These are phyloP conservation scores for Penicillium goetzii DNA, from an alignment of 495 filamentous ascomycete species.

Conservation along the genomic window DNA sequence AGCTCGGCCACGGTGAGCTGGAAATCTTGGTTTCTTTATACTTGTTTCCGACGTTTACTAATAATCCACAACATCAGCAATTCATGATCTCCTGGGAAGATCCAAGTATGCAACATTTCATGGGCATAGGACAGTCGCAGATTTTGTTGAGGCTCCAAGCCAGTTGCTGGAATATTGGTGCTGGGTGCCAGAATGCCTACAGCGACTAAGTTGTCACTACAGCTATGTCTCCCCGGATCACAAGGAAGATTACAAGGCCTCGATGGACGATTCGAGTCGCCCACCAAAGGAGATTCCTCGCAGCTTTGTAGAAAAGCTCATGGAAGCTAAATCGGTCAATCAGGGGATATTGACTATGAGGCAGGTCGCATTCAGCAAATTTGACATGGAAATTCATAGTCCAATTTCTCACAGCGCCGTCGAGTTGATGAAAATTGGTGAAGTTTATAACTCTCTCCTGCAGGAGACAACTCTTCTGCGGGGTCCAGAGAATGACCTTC, in stretches of 20 bases:
- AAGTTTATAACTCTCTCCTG: background rate
- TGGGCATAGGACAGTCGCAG: conserved; percentile 17
- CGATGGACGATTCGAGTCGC: background rate
- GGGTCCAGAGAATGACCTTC: background rate
- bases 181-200: conserved; percentile 17
- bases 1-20: conserved; percentile 18
- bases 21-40: background rate
- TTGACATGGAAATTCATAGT: background rate
- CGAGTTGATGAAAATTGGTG: background rate
- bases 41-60: background rate
- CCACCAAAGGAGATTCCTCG: background rate
- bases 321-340: background rate
- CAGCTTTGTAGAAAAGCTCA: background rate
- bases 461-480: background rate
- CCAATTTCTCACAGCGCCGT: background rate
- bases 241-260: background rate
- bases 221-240: background rate
- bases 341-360: background rate
- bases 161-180: conserved; percentile 22
- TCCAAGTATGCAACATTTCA: conserved; percentile 21
- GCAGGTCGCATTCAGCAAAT: background rate
- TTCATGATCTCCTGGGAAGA: conserved; percentile 17
- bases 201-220: conserved; percentile 12
- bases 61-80: background rate
- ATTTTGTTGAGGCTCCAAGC: conserved; percentile 17